A percentile compares a stretch with the other conserved stretches of the same genome.
Evolutionary conservation across 2,329 filamentous ascomycete genomes (phyloP).

Genomic region (Hymenoscyphus infarciens): DNA sequence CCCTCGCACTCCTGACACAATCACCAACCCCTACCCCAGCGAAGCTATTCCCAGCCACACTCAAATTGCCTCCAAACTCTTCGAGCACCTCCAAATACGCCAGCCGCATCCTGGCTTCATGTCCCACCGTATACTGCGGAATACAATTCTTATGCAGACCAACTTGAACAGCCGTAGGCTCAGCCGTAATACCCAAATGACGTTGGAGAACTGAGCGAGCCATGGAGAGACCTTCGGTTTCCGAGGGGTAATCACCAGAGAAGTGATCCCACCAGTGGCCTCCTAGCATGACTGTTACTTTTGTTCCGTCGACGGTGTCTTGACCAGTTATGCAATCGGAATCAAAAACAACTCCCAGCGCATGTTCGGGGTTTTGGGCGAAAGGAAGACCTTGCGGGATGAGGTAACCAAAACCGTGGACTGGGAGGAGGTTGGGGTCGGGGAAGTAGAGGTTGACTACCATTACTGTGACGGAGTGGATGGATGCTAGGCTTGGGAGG

Average conservation of each 20-base stretch:
- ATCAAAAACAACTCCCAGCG: constrained; percentile 91
- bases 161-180: constrained; percentile 58
- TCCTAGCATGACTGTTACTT: constrained; percentile 90
- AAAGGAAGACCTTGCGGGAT: constrained; percentile 71
- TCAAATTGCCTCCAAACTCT: constrained; percentile 34
- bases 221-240: constrained; percentile 64
- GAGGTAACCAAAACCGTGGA: constrained; percentile 84
- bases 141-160: constrained; percentile 70
- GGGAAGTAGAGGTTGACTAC: constrained; percentile 87
- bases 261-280: constrained; percentile 84
- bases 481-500: constrained; percentile 49
- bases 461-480: constrained; percentile 76
- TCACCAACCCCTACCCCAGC: constrained; percentile 46
- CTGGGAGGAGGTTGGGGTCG: constrained; percentile 55
- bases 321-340: constrained; percentile 48
- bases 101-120: constrained; percentile 40
- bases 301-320: constrained; percentile 63
- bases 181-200: constrained; percentile 66
- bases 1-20: constrained; percentile 53
- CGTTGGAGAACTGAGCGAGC: constrained; percentile 66
- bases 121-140: constrained; percentile 84
- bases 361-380: constrained; percentile 74
- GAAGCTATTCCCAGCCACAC: constrained; percentile 49
- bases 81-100: constrained; percentile 32
- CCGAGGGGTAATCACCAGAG: constrained; percentile 52